Percentiles rank a stretch among this genome's conserved stretches.
Conservation (phyloP, 768 basidiomycete genomes). For the Pluteus cervinus region DNA sequence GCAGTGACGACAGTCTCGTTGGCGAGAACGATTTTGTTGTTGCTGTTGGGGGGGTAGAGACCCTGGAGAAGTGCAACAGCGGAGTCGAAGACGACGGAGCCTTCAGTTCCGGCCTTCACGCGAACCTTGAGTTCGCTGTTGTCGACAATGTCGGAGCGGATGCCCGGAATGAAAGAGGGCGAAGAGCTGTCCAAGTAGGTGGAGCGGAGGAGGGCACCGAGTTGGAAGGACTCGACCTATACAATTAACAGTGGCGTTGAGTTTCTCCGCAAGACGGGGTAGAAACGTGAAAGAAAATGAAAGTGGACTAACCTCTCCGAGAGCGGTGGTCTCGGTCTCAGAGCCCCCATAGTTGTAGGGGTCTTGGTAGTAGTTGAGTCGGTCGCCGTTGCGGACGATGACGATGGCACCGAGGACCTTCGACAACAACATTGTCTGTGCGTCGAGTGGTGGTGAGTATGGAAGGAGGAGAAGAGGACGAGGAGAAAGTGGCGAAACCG, state of each 20-base stretch:
- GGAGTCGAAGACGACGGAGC: slow-evolving; percentile 82
- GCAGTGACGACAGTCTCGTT: slow-evolving; percentile 68
- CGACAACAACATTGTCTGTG: slow-evolving; percentile 34
- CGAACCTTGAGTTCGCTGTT: slow-evolving; percentile 68
- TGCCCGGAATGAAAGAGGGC: slow-evolving; percentile 60
- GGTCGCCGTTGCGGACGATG: slow-evolving; percentile 76
- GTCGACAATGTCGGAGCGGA: slow-evolving; percentile 64
- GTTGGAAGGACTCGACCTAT: slow-evolving; percentile 62
- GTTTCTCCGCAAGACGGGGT: not conserved
- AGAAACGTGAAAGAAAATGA: not conserved
- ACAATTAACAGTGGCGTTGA: slow-evolving; percentile 8
- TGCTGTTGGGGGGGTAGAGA: slow-evolving; percentile 73
- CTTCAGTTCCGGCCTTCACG: slow-evolving; percentile 82
- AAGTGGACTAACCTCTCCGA: slow-evolving; percentile 53
- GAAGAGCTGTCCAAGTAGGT: slow-evolving; percentile 65
- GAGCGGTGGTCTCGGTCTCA: slow-evolving; percentile 66
- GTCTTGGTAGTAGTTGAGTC: slow-evolving; percentile 63
- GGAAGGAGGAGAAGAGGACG: slow-evolving; percentile 14
- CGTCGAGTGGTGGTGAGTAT: slow-evolving; percentile 10
- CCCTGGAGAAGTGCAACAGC: slow-evolving; percentile 83
- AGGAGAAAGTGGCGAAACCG: too few species aligned
- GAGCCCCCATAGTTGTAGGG: slow-evolving; percentile 59
- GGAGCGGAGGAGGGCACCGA: slow-evolving; percentile 57
- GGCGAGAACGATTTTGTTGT: slow-evolving; percentile 70
- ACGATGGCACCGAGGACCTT: slow-evolving; percentile 75